phyloP scores from a whole-genome alignment of 768 basidiomycete species.

The Suillus variegatus region DNA sequence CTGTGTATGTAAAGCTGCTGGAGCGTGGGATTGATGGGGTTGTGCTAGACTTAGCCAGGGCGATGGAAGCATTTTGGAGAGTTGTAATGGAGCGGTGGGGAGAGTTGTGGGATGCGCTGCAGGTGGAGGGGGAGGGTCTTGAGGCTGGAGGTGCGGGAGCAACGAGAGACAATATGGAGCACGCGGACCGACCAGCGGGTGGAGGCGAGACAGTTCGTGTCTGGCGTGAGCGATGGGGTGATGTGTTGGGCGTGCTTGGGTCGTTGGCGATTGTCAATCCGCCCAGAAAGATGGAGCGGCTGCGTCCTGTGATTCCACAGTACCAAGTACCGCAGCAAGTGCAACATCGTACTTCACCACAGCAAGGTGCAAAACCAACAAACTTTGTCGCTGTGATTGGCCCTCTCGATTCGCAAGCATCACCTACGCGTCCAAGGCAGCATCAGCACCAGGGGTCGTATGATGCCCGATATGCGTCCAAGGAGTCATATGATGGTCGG shows the following conservation, averaged over 20 bases:
- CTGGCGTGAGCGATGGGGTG: constrained; percentile 69
- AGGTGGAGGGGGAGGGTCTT: constrained; percentile 69
- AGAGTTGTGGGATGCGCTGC: constrained; percentile 84
- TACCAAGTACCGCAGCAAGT: neutral
- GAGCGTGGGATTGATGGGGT: constrained; percentile 58
- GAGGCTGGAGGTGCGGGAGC: constrained; percentile 37
- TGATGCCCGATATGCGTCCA: constrained; percentile 5
- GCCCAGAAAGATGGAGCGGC: neutral
- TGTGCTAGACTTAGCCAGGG: constrained; percentile 51
- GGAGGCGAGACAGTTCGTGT: constrained; percentile 62
- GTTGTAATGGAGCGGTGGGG: constrained; percentile 68
- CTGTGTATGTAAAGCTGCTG: constrained; percentile 57
- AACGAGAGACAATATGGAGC: neutral
- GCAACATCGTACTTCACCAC: constrained; percentile 15
- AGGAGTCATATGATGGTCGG: neutral
- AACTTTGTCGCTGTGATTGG: constrained; percentile 11
- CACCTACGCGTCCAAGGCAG: constrained; percentile 23
- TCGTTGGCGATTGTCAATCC: constrained; percentile 36
- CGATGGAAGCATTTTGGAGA: constrained; percentile 62
- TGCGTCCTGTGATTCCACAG: neutral
- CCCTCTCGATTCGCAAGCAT: constrained; percentile 28
- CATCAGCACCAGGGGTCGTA: constrained; percentile 32
- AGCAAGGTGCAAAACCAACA: constrained; percentile 3
- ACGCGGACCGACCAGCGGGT: neutral
- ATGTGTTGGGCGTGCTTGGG: constrained; percentile 55